Evolutionary conservation across 129 eudicot species (phyloP), one percentile per base, ranked within the genome.

Genomic region (Helichrysum umbraculigerum): DNA sequence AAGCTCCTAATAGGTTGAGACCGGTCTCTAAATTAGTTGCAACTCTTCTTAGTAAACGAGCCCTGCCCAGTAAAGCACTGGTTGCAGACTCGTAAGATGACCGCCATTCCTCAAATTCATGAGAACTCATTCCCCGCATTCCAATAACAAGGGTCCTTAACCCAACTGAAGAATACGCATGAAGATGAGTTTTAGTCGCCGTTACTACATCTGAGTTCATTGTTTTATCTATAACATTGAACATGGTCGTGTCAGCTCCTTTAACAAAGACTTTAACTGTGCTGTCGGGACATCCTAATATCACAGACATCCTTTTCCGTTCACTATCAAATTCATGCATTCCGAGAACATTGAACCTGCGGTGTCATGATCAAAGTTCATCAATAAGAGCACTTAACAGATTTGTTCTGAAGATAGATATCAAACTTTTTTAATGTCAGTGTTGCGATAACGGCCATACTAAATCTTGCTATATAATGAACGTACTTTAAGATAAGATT

Each of bases 131-230:
- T 59, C 82, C 91, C 76, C 94, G 83, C 86, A 81, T 85, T 57
- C 92, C 98, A 63, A 93, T 81, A 21, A 93, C 98, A 69, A 93
- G 97, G 4, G 98, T 93, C 56, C 98, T 82, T 78, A 93, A 84
- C 68, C 98, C 98, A 68, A 80, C 28, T 14, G 90, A 86, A 11
- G 98, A 90, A 71, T 90, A 93, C 17, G 91, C 33, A 60, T 88
- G 82, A 29, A 93, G 91, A 74, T 93, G 97, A 61, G 75, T 29
- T 84, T 93, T 87, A 4, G 98, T 93, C 34, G 87, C 80, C 58
- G 28, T 67, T 17, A 84, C 66, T 35, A 86, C 56, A 76, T 90
- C 76, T 19, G 63, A 22, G 80, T 88, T 81, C 50, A 72, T 54
- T 39, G 96, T 85, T 58, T 74, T 68, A 42, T 80, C 79, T 22